Base-by-base conservation (phyloP, 768 basidiomycete genomes). In the Leccinum longicurvipes region DNA sequence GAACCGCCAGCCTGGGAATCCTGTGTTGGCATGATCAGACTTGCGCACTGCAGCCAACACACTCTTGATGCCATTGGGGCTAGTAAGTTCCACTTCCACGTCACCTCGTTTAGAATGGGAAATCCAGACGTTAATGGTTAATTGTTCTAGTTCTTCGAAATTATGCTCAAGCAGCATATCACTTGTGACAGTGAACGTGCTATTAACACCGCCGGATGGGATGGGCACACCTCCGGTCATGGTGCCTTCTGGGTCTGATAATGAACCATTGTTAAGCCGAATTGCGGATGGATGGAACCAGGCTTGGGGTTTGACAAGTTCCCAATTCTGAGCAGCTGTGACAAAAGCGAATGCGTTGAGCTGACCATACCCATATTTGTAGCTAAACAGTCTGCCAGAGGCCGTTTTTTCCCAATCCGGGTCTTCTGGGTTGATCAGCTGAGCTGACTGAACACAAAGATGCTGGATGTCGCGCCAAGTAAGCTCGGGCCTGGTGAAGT, bases 401-500 rank as follows among this genome's bases (percentile, higher is more conserved):
- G 89, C 82, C 0, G 87, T 98, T 51, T 67, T 75, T 67, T 96
- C 91, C 97, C 97, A 99, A 68, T 96, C 95, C 3, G 92, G 91
- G 67, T 98, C 96, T 3, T 89, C 85, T 3, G 83, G 78, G 67
- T 95, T 98, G 71, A 99, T 83, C 62, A 80, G 76, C 19, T 84
- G 79, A 3, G 90, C 89, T 1, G 84, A 88, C 56, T 80, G 79
- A 29, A 98, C 84, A 60, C 87, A 86, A 23, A 99, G 78, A 65
- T 99, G 85, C 65, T 99, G 97, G 34, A 98, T 77, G 65, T 99
- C 97, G 49, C 97, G 86, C 97, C 97, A 99, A 32, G 91, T 87
- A 19, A 99, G 82, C 53, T 98, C 95, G 25, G 97, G 94, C 10
- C 94, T 69, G 91, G 57, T 17, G 39, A 25, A 11, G 29, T 28